Conservation (phyloP, 345 rosid species). For the Gossypium australe region DNA sequence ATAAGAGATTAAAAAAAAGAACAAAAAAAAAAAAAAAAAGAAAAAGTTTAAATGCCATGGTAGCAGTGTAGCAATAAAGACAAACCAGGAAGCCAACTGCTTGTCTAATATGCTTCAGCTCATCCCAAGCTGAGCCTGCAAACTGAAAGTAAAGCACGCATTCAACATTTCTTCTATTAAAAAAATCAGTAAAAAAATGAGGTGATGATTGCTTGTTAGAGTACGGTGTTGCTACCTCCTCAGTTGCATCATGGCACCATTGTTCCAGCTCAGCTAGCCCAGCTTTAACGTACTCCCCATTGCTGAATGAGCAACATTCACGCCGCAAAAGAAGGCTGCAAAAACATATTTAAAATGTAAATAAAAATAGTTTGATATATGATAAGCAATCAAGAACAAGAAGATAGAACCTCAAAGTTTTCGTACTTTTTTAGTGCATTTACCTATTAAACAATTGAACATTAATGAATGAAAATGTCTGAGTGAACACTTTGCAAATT, state of each 20-base stretch:
- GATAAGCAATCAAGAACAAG: conserved; percentile 13
- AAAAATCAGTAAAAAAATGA: conserved; percentile 4
- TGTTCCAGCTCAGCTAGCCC: conserved; percentile 88
- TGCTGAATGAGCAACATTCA: conserved; percentile 97
- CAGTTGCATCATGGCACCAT: conserved; percentile 81
- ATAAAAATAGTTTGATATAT: neutral
- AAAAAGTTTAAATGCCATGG: neutral
- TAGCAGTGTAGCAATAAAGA: neutral
- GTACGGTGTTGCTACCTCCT: conserved; percentile 40
- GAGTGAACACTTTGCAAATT: conserved; percentile 74
- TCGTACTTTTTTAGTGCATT: conserved; percentile 9
- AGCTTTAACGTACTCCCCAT: conserved; percentile 88
- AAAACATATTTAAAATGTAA: conserved; percentile 3
- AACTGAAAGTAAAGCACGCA: conserved; percentile 41
- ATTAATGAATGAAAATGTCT: conserved; percentile 86
- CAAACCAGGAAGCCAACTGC: conserved; percentile 96
- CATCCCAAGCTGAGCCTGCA: conserved; percentile 88
- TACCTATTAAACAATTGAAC: conserved; percentile 97
- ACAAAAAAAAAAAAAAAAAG: neutral
- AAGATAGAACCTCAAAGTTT: neutral
- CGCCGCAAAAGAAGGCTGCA: conserved; percentile 92
- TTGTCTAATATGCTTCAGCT: conserved; percentile 90
- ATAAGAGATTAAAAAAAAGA: neutral
- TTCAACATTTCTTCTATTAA: conserved; percentile 12
- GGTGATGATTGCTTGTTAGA: neutral